Evolutionary conservation across 805 yeast genomes (phyloP), one percentile per base, ranked within the genome.

Genomic region (Nakazawaea molendinolei): DNA sequence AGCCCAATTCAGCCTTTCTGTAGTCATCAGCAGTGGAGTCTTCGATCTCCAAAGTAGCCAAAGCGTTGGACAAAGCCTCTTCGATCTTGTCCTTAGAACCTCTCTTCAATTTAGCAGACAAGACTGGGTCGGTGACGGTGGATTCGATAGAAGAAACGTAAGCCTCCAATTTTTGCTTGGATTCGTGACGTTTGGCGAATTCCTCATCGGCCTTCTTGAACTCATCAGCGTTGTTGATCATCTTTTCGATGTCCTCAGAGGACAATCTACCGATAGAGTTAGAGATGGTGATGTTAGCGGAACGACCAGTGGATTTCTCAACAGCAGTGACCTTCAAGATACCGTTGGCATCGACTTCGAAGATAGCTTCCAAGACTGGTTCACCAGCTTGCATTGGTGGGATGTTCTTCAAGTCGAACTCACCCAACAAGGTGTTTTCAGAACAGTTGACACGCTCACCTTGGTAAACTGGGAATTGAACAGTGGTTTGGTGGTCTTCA

Each of bases 311-410:
- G 46, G 96, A 89, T 74, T 90, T 90, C 77, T 90, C 98, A 61
- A 83, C 81, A 48, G 98, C 98, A 55, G 96, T 89, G 59, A 90
- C 98, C 84, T 90, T 92, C 68, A 90, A 79, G 77, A 90, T 92
- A 79, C 98, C 98, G 71, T 90, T 92, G 62, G 97, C 97, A 70
- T 92, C 98, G 61, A 92, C 90, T 71, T 90, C 95, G 70, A 90
- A 92, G 66, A 90, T 92, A 56, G 95, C 97, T 78, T 90, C 97
- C 62, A 90, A 82, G 65, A 86, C 96, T 67, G 98, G 97, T 69
- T 87, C 96, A 71, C 97, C 97, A 72, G 96, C 95, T 69, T 86
- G 86, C 73, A 92, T 77, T 65, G 97, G 97, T 65, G 98, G 97
- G 59, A 90, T 85, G 65, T 92, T 94, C 70, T 86, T 85, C 65